Base-by-base conservation (phyloP, 306 rosid species). In the Glycine soja region DNA sequence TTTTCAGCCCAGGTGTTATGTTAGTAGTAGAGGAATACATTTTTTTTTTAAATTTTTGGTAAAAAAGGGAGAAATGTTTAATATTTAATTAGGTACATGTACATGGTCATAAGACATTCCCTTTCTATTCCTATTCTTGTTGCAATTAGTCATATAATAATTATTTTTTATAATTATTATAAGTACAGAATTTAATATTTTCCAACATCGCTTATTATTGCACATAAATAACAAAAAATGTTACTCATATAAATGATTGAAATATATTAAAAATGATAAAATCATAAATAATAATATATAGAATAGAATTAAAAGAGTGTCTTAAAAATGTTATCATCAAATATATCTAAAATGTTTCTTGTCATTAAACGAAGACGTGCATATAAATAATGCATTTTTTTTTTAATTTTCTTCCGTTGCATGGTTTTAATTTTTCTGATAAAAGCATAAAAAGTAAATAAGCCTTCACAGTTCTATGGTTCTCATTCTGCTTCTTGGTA, bases 401-500 rank as follows among this genome's bases (percentile, higher is more conserved):
- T 24, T 24, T 0, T 0, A 24, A 6, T 38, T 66, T 66, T 66
- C 32, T 66, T 40, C 6, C 24, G 14, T 45, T 9, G 32, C 8
- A 16, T 10, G 75, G 19, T 47, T 24, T 46, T 19, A 47, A 3
- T 61, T 32, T 62, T 80, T 15, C 1, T 7, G 8, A 18, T 16
- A 34, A 59, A 9, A 11, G 1, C 0, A 14, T 1, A 30, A 63
- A 24, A 30, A 52, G 66, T 38, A 81, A 52, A 65, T 47, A 53
- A 85, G 82, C 77, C 53, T 70, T 14, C 19, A 9, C 5, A 7
- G 73, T 43, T 46, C 63, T 70, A 3, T 50, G 47, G 79, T 8
- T 87, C 63, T 81, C 47, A 72, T 45, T 78, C 54, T 75, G 32
- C 71, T 40, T 58, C 67, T 80, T 15, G 74, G 51, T 12, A 32